Conservation (phyloP, 2,329 filamentous ascomycete genomes). For the Ophiostoma novo-ulmi region DNA sequence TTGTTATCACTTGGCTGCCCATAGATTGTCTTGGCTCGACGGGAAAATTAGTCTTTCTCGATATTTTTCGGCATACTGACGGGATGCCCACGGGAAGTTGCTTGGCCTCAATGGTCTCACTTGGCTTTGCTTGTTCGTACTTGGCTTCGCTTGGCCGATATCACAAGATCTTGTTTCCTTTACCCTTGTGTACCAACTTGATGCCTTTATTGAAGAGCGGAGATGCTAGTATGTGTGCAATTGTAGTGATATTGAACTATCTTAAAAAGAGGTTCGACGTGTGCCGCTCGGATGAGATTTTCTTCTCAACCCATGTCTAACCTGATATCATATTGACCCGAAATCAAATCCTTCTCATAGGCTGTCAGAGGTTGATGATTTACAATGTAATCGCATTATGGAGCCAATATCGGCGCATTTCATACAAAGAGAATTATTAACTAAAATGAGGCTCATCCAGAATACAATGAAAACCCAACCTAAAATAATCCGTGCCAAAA, state of each 20-base stretch:
- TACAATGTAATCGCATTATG: background rate
- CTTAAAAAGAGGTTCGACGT: background rate
- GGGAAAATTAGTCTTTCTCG: background rate
- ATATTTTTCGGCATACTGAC: background rate
- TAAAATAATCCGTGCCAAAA: background rate
- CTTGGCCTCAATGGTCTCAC: background rate
- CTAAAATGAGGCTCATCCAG: background rate
- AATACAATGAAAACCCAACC: background rate
- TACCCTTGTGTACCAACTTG: background rate
- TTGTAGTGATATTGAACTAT: background rate
- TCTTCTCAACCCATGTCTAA: background rate
- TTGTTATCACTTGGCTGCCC: conserved; percentile 7
- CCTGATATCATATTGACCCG: too few species aligned
- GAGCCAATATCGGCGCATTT: background rate
- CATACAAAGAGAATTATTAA: background rate
- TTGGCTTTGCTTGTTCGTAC: conserved; percentile 17
- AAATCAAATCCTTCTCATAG: background rate
- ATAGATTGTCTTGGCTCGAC: background rate
- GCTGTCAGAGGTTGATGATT: background rate
- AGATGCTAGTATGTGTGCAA: background rate
- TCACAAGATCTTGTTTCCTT: background rate
- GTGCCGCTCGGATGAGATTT: background rate
- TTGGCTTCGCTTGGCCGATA: conserved; percentile 15
- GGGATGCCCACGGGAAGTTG: conserved; percentile 1
- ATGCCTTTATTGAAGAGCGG: background rate